Evolutionary conservation across 225 moss, liverwort and hornwort genomes (phyloP), one percentile per base, ranked within the genome.

Genomic region (Physcomitrium patens): DNA sequence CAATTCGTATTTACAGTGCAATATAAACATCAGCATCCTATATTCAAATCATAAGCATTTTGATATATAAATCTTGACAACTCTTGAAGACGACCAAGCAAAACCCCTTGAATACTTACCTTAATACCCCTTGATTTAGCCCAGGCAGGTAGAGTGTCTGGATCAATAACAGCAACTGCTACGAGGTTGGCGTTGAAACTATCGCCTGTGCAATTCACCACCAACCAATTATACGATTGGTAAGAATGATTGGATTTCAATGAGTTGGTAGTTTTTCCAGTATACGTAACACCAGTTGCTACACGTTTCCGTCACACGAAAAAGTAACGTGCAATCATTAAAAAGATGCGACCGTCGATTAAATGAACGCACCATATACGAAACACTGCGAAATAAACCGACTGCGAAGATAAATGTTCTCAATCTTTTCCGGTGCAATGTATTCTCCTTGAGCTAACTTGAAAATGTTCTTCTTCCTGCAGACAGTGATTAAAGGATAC

Each of bases 401-500:
- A 81, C 91, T 85, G 43, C 87, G 97, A 44, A 91, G 65, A 67
- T 99, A 99, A 50, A 93, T 93, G 67, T 94, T 94, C 83, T 99
- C 97, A 51, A 95, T 93, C 76, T 99, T 99, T 82, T 99, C 94
- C 26, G 97, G 97, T 42, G 97, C 94, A 46, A 95, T 91, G 79
- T 99, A 99, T 72, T 99, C 97, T 73, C 97, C 97, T 81, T 94
- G 94, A 7, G 94, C 94, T 87, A 99, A 83, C 84, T 99, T 99
- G 69, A 99, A 95, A 20, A 94, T 99, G 61, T 99, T 99, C 74
- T 99, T 99, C 87, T 99, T 99, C 63, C 97, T 90, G 75, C 37
- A 67, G 19, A 20, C 28, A 7, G 18, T n/a, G 37, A 37, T 37
- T 4, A 37, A 37, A 37, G 31, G 31, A 37, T 37, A 37, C 31